Base-by-base conservation (phyloP, 169 alveolate species). In the Theileria annulata region DNA sequence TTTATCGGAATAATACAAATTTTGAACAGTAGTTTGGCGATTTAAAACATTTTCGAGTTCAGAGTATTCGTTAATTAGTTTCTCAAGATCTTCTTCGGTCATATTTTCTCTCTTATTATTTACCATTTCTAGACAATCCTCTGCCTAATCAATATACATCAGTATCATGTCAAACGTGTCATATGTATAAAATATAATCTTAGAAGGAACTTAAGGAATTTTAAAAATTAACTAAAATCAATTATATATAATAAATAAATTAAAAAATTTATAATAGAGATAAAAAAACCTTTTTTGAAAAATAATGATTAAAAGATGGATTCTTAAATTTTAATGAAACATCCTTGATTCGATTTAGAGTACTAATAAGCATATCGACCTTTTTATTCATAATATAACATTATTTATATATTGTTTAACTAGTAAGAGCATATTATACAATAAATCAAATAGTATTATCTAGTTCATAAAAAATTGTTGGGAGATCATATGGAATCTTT, bases 11-110 rank as follows among this genome's bases (percentile, higher is more conserved):
- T 84, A 77, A 63, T 84, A 84, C 75, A 71, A 63, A 49, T 84
- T 84, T 35, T 77, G 87, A 0, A 84, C 75, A n/a, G 77, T 3
- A 21, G 62, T 42, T 77, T 84, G 90, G 25, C 90, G 78, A 12
- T 30, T 23, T 21, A 84, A 49, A 0, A 77, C 56, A 10, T 60
- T 64, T 64, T 69, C 87, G 30, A 84, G 79, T 8, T 77, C 85
- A 21, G 21, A 27, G 30, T 70, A 70, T 35, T 21, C 42, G 66
- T 56, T 30, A 28, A 84, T 75, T n/a, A 76, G 56, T 31, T 17
- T 56, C 23, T 84, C 85, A 23, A 84, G 12, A 12, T 84, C 87
- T 25, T 71, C 23, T 49, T 66, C 56, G 62, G 86, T 35, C 15
- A 82, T 6, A 56, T 78, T 42, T 8, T 56, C 48, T 0, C 89